Evolutionary conservation across 2,329 filamentous ascomycete genomes (phyloP), one percentile per base, ranked within the genome.

Genomic region (Exophiala sp.): DNA sequence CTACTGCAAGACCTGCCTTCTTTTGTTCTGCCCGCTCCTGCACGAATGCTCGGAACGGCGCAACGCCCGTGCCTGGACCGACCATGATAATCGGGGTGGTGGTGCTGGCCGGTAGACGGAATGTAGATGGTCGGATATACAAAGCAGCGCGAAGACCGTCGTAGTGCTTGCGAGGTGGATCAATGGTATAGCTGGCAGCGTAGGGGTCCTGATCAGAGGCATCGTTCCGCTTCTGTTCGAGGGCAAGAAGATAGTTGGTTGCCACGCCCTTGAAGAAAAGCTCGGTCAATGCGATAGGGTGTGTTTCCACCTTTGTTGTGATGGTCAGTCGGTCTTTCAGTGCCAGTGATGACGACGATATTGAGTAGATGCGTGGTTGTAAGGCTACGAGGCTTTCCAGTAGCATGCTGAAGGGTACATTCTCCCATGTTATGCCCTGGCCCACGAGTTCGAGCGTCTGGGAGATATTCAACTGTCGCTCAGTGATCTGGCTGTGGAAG

Each of bases 401-500:
- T 11, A 59, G 6, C 16, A 47, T 49, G 16, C 54, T 49, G 13
- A 60, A 30, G 2, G 58, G 58, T 6, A 59, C 37, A 16, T 32
- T 27, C 4, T 18, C 32, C 58, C 58, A 60, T 16, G 48, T 38
- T 16, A 24, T 32, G 6, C 39, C 24, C 9, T 43, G 37, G 62
- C 82, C 78, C 53, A 88, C 76, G 22, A 75, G 29, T 73, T 53
- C 85, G 73, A 55, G 71, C 5, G 46, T 21, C n/a, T 41, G 48
- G 23, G 41, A 43, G 10, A 51, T n/a, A 3, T 93, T 95, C 68
- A 88, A 81, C 65, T 85, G 83, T 60, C 85, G 82, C 57, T 79
- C 77, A 56, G 78, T 80, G 52, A 91, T 82, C 69, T 88, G 84
- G 43, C 84, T 75, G 43, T 86, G 81, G 75, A 95, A 95, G 63